Evolutionary conservation across 2,329 filamentous ascomycete species (phyloP).

Genomic region (Fusarium dimerum): DNA sequence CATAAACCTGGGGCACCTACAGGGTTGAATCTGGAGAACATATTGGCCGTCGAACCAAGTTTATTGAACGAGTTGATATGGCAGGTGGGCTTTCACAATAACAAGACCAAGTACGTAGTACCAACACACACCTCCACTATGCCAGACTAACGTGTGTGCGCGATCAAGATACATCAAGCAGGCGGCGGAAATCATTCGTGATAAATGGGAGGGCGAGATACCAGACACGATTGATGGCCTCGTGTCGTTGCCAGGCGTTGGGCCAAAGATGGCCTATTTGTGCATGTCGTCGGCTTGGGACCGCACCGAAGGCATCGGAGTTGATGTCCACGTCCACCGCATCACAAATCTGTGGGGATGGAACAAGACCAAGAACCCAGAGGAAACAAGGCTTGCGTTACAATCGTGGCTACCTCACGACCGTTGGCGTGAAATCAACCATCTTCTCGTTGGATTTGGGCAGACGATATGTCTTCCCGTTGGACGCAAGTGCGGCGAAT

Average conservation of each 20-base stretch:
- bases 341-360: conserved; percentile 95
- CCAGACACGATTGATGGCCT: conserved; percentile 76
- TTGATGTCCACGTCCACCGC: conserved; percentile 92
- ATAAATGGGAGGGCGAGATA: conserved; percentile 73
- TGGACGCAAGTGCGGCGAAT: conserved; percentile 80
- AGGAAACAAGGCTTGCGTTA: conserved; percentile 75
- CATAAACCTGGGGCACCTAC: conserved; percentile 43
- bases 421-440: conserved; percentile 90
- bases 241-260: conserved; percentile 79
- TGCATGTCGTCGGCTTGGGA: conserved; percentile 74
- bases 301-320: conserved; percentile 75
- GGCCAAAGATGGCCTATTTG: conserved; percentile 93
- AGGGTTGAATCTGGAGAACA: conserved; percentile 72
- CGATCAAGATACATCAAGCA: conserved; percentile 64
- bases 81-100: conserved; percentile 91
- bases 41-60: conserved; percentile 69
- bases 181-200: conserved; percentile 70
- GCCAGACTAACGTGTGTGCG: conserved; percentile 14
- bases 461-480: conserved; percentile 85
- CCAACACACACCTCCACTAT: not conserved
- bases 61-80: conserved; percentile 73
- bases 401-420: conserved; percentile 83
- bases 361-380: conserved; percentile 78
- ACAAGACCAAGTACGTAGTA: conserved; percentile 68
- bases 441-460: conserved; percentile 82